Conservation (phyloP, 2,329 filamentous ascomycete species). For the Ascochyta fabae region DNA sequence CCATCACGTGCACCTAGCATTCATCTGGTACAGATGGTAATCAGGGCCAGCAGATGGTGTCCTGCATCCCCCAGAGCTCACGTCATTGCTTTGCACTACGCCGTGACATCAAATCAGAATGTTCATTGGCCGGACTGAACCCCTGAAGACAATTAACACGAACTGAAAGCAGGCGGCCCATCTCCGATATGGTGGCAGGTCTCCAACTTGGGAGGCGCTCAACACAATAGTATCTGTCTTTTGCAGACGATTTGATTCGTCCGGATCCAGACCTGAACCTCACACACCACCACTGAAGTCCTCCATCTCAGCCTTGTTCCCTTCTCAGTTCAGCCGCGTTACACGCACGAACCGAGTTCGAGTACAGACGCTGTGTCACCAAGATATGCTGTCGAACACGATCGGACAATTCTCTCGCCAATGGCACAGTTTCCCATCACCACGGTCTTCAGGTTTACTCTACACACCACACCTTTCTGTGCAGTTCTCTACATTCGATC, state of each 20-base stretch:
- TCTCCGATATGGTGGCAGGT: constrained; percentile 21
- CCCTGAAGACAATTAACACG: background rate
- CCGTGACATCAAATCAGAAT: background rate
- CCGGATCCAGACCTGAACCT: constrained; percentile 1
- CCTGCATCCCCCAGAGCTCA: background rate
- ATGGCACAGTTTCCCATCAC: background rate
- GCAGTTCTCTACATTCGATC: constrained; percentile 19
- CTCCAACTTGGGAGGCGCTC: constrained; percentile 8
- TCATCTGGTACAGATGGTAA: constrained; percentile 9
- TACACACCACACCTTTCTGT: constrained; percentile 11
- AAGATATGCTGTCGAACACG: constrained; percentile 18
- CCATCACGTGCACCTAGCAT: constrained; percentile 29
- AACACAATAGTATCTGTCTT: background rate
- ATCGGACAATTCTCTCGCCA: constrained; percentile 16
- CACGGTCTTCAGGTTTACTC: background rate
- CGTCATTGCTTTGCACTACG: constrained; percentile 7
- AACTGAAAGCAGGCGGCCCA: no score
- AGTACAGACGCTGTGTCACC: constrained; percentile 16
- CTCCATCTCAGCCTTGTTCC: constrained; percentile 24
- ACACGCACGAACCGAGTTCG: constrained; percentile 21
- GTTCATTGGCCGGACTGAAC: background rate
- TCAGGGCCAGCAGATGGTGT: background rate
- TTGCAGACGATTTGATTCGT: constrained; percentile 11
- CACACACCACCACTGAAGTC: constrained; percentile 1
- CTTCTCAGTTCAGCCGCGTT: constrained; percentile 12